A percentile compares a stretch with the other conserved stretches of the same genome.
Conservation (phyloP, 768 basidiomycete species). For the Tulasnella sp. region DNA sequence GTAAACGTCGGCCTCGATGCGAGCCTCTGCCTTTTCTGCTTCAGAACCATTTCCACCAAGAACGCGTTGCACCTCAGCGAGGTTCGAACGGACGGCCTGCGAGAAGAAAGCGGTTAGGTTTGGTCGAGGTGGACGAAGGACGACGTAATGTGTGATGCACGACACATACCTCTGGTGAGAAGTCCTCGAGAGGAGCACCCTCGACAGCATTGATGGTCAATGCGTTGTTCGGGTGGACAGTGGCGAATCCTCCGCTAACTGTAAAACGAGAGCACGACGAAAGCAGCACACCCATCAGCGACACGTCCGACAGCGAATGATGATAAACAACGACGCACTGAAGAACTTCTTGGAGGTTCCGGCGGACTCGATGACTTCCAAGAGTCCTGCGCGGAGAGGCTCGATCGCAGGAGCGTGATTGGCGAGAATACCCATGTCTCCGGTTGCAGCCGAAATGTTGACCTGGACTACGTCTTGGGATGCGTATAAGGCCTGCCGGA, state of each 20-base stretch:
- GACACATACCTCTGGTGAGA: conserved; percentile 76
- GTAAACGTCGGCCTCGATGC: conserved; percentile 93
- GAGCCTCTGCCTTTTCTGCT: conserved; percentile 88
- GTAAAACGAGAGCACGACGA: conserved; percentile 1
- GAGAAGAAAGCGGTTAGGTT: conserved; percentile 10
- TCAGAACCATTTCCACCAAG: conserved; percentile 80
- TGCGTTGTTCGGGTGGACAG: conserved; percentile 94
- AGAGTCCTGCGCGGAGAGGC: conserved; percentile 85
- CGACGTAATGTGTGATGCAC: conserved; percentile 3
- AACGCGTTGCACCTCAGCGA: conserved; percentile 83
- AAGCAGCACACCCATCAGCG: neutral
- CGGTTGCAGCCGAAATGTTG: conserved; percentile 87
- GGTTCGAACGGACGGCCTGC: conserved; percentile 83
- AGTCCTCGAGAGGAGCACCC: conserved; percentile 85
- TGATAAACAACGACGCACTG: conserved; percentile 53
- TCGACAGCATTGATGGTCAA: conserved; percentile 97
- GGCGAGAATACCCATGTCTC: conserved; percentile 98
- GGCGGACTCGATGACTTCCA: conserved; percentile 86
- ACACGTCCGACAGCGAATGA: neutral
- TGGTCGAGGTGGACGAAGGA: neutral
- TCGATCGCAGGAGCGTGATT: conserved; percentile 99
- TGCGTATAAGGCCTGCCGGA: conserved; percentile 76
- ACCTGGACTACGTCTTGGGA: conserved; percentile 93
- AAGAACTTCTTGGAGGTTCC: conserved; percentile 92
- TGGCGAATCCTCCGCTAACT: conserved; percentile 98